Evolutionary conservation across 192 early-diverging fungal genomes (phyloP).

Genomic region (Coemansia sp.): DNA sequence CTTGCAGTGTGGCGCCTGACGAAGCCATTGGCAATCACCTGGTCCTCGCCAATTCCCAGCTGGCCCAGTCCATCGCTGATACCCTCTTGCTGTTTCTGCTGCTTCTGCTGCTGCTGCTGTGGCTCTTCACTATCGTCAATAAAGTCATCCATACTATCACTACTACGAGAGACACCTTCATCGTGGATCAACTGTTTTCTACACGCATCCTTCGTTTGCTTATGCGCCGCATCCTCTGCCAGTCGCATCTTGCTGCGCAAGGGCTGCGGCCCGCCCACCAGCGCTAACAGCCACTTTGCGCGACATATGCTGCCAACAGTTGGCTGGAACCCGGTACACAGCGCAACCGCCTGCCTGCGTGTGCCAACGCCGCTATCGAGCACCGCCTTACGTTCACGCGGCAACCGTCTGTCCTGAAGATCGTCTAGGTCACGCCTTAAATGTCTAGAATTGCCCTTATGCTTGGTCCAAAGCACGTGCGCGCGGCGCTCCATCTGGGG

Average conservation of each 20-base stretch:
- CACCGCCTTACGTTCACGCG: slow-evolving; percentile 11
- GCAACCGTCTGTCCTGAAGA: slow-evolving; percentile 19
- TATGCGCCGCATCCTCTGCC: neutral
- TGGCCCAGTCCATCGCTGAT: neutral
- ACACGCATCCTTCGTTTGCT: neutral
- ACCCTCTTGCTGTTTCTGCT: neutral
- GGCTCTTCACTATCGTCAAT: slow-evolving; percentile 26
- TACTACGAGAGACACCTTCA: neutral
- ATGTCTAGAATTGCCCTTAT: neutral
- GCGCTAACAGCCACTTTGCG: slow-evolving; percentile 22
- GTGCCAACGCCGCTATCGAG: slow-evolving; percentile 24
- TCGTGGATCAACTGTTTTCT: neutral
- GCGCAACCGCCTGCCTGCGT: neutral
- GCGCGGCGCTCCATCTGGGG: slow-evolving; percentile 11
- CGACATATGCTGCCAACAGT: slow-evolving; percentile 27
- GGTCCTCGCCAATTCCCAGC: neutral
- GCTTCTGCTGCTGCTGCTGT: slow-evolving; percentile 2
- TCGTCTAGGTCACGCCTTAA: slow-evolving; percentile 11
- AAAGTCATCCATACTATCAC: slow-evolving; percentile 52
- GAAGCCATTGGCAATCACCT: neutral
- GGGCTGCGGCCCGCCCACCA: slow-evolving; percentile 22
- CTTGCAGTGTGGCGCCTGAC: neutral
- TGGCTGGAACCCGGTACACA: slow-evolving; percentile 15
- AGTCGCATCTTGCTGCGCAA: neutral
- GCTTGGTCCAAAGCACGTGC: slow-evolving; percentile 17